These are phyloP conservation scores for Podospora anserina DNA, from an alignment of 495 filamentous ascomycete species.

Conservation along the genomic window DNA sequence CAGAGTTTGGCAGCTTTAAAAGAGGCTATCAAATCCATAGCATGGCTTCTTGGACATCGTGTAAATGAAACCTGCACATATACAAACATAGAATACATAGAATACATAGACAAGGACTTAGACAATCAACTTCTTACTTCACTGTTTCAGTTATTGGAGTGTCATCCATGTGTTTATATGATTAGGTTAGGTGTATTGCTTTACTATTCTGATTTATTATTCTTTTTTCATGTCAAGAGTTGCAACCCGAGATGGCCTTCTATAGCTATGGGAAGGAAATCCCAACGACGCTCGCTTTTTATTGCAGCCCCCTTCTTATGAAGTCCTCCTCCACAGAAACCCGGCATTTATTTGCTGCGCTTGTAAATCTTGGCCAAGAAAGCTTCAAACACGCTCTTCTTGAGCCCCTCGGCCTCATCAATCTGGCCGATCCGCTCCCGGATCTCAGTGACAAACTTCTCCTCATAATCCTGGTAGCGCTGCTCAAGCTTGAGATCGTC, in stretches of 20 bases:
- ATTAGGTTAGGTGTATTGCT: too few relatives aligned
- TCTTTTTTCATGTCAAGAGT: neutral
- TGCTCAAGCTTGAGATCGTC: slow-evolving; percentile 77
- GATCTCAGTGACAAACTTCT: slow-evolving; percentile 72
- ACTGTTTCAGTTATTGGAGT: too few relatives aligned
- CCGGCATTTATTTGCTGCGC: slow-evolving; percentile 68
- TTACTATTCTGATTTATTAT: too few relatives aligned
- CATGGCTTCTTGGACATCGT: too few relatives aligned
- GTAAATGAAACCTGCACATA: too few relatives aligned
- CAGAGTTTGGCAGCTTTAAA: too few relatives aligned
- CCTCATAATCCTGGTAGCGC: slow-evolving; percentile 84
- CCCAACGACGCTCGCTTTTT: neutral
- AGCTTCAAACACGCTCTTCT: slow-evolving; percentile 81
- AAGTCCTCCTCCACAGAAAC: neutral
- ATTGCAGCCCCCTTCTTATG: neutral
- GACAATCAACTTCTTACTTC: too few relatives aligned
- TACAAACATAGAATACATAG: too few relatives aligned
- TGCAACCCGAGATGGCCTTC: neutral
- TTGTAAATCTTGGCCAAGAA: slow-evolving; percentile 98
- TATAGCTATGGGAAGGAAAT: neutral
- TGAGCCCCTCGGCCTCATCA: slow-evolving; percentile 81
- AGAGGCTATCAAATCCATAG: too few relatives aligned
- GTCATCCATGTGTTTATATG: too few relatives aligned
- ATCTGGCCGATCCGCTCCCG: slow-evolving; percentile 68
- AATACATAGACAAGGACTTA: too few relatives aligned